Evolutionary conservation across 805 yeast genomes (phyloP).

Genomic region (Metschnikowia amazonensis): DNA sequence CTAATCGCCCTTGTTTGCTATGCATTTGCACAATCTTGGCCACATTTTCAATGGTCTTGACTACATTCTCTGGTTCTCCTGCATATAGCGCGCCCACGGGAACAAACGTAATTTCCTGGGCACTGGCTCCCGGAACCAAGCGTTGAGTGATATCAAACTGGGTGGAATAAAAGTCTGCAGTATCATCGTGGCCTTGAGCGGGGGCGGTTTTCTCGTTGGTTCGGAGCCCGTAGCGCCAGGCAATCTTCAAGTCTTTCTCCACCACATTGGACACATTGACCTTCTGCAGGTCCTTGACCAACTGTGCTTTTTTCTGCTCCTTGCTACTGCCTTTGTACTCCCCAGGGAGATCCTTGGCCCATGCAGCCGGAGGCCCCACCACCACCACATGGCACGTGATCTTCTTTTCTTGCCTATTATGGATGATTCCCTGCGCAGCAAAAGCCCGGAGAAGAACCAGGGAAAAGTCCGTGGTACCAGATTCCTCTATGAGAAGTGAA

Average conservation of each 20-base stretch:
- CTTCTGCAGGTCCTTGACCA: conserved; percentile 55
- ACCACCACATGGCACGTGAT: conserved; percentile 58
- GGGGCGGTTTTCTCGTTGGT: conserved; percentile 7
- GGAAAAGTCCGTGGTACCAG: conserved; percentile 84
- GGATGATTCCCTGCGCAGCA: conserved; percentile 73
- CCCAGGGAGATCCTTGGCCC: conserved; percentile 77
- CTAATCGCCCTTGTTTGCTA: conserved; percentile 42
- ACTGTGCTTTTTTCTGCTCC: conserved; percentile 59
- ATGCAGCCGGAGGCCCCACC: conserved; percentile 52
- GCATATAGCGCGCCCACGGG: conserved; percentile 27
- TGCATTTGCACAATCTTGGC: conserved; percentile 32
- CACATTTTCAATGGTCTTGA: conserved; percentile 31
- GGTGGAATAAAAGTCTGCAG: conserved; percentile 50
- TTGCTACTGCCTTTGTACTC: conserved; percentile 63
- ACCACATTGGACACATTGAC: conserved; percentile 66
- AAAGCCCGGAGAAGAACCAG: conserved; percentile 64
- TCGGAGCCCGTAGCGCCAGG: conserved; percentile 81
- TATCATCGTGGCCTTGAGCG: conserved; percentile 20
- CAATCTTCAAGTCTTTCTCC: conserved; percentile 68
- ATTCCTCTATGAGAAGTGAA: conserved; percentile 70
- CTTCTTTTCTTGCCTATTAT: conserved; percentile 46
- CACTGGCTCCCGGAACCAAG: conserved; percentile 60
- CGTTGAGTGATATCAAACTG: conserved; percentile 77
- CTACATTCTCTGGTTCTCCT: conserved; percentile 31
- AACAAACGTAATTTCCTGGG: conserved; percentile 57